Evolutionary conservation across 2,329 filamentous ascomycete species (phyloP).

Genomic region (Cryphonectria parasitica): DNA sequence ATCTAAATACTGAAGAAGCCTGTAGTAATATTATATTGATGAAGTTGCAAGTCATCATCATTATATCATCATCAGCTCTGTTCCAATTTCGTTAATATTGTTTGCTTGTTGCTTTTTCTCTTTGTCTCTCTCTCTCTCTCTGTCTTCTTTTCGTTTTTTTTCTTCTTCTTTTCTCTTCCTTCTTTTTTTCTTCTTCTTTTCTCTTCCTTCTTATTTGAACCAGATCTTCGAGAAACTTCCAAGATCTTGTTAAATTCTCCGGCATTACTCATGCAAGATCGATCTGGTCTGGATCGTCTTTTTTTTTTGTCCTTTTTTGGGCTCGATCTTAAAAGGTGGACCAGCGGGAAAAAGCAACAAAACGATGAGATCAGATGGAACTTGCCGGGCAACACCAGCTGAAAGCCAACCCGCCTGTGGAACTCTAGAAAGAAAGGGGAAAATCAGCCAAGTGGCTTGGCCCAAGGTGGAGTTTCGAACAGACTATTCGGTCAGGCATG

Average conservation of each 20-base stretch:
- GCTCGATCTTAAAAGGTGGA: conserved; percentile 8
- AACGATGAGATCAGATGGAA: conserved; percentile 12
- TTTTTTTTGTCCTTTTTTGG: neutral
- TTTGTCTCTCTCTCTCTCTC: neutral
- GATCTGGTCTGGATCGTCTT: conserved; percentile 11
- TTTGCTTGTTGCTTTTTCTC: neutral
- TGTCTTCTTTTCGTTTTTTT: neutral
- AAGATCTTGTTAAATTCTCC: neutral
- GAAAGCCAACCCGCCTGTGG: conserved; percentile 23
- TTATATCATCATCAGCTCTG: neutral
- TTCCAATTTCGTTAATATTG: neutral
- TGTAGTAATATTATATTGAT: neutral
- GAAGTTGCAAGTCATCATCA: neutral
- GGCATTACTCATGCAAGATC: conserved; percentile 17
- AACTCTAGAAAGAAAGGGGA: conserved; percentile 12
- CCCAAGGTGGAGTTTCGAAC: conserved; percentile 19
- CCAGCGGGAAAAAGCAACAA: conserved; percentile 24
- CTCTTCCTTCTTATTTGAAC: neutral
- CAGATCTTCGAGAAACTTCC: neutral
- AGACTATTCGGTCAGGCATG: conserved; percentile 29
- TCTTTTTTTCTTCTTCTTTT: neutral
- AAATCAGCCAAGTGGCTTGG: conserved; percentile 27
- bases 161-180: too few relatives aligned
- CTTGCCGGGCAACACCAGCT: conserved; percentile 22
- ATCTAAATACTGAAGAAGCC: neutral